Base-by-base conservation (phyloP, 805 yeast genomes). In the Yamadazyma paraphyllophila region DNA sequence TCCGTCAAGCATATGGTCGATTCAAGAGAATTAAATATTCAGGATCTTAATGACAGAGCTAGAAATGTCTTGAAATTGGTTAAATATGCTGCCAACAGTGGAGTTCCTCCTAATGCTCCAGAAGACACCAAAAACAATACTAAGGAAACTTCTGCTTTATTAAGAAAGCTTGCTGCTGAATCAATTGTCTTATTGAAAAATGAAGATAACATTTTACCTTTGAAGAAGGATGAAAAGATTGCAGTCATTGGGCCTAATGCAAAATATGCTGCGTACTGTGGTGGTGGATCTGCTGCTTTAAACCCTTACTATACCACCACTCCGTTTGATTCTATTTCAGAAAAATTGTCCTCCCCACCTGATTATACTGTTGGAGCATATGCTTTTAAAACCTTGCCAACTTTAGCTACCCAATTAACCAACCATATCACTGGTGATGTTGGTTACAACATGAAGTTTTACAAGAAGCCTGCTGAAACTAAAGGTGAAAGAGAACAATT, bases 21-120 rank as follows among this genome's bases (percentile, higher is more conserved):
- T 42, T 60, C 68, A 36, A 68, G 67, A 49, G 78, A 76, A 54
- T 54, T 78, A 35, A 68, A 62, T 46, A 47, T 49, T 7, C 66
- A 67, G 36, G 67, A 59, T 9, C 60, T 81, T 31, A 76, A 81
- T 55, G 76, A 67, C 6, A 69, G 81, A 51, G 83, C 67, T 33
- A 62, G 77, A 39, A 56, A 66, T 17, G 77, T 81, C 15, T 66
- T 81, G 41, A 60, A 69, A 30, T 65, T 80, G 38, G 68, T 80
- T 47, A 71, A 79, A 49, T 67, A 65, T 31, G 67, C 68, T 30
- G 54, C 62, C 10, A 55, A 54, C 36, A 57, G 74, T 4, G 77
- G 76, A 3, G 61, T 80, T 38, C 71, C 75, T 1, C 52, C 48
- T 36, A 67, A 64, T 41, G 57, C 63, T 43, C 72, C 62, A 2